Conservation (phyloP, 2,329 filamentous ascomycete species). For the Colletotrichum endophyticum region DNA sequence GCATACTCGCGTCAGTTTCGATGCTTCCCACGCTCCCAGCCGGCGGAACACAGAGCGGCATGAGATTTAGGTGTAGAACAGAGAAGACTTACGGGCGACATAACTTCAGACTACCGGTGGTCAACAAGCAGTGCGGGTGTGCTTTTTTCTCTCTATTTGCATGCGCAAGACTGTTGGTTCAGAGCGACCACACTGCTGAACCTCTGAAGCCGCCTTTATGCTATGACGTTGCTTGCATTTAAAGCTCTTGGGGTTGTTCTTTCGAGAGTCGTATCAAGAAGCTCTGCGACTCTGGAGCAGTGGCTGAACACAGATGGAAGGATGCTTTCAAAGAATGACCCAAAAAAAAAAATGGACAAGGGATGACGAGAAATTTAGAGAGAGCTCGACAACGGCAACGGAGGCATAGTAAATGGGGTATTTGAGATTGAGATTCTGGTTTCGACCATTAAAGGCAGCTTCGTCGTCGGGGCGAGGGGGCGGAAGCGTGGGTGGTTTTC, state of each 20-base stretch:
- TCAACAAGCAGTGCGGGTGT: constrained; percentile 9
- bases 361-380: neutral
- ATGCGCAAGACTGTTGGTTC: neutral
- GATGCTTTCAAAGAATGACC: constrained; percentile 14
- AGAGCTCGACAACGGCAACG: neutral
- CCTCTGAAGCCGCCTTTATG: constrained; percentile 9
- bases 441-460: neutral
- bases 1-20: neutral
- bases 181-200: constrained; percentile 17
- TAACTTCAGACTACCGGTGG: constrained; percentile 16
- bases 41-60: too few relatives aligned
- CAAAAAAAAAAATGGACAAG: neutral
- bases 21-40: neutral
- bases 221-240: constrained; percentile 18
- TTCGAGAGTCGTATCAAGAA: neutral
- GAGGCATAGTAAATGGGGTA: constrained; percentile 5
- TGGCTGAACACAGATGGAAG: neutral
- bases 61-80: neutral
- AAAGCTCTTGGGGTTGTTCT: neutral
- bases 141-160: neutral
- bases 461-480: neutral
- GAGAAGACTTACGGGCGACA: constrained; percentile 14
- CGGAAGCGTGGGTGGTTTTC: neutral
- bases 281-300: neutral
- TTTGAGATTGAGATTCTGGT: neutral